Base-by-base conservation (phyloP, 1,139 yeast species). In the Scheffersomyces quercinus region DNA sequence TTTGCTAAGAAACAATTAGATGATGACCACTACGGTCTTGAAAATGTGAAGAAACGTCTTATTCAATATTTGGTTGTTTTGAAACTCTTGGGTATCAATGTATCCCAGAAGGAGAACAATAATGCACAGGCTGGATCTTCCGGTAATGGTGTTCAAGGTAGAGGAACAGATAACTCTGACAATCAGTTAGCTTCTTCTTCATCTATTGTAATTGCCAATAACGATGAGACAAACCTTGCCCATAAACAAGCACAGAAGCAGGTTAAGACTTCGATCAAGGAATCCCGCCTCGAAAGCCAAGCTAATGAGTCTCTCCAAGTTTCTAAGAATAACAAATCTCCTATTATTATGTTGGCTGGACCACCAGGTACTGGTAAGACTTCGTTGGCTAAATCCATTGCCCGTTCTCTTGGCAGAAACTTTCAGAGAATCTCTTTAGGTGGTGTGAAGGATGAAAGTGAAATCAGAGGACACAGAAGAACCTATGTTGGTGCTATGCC, bases 361-460 rank as follows among this genome's bases (percentile, higher is more conserved):
- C 97, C 97, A 8, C 97, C 97, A 0, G 97, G 97, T 38, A 96
- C 90, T 6, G 97, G 97, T 34, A 90, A 90, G 61, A 90, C 97
- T 0, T 88, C 96, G 3, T 73, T 90, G 47, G 97, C 96, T 3
- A 84, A 84, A 59, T 86, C 96, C 0, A 82, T 90, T 42, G 97
- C 97, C 2, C 73, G 77, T n/a, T 81, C 95, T 2, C 68, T 90
- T 49, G 87, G 87, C 3, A 75, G 97, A 44, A 81, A 83, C 52
- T 88, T 89, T 60, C 95, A 89, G 64, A 73, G 97, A 45, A 77
- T 90, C 34, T 86, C 96, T 2, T 78, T 90, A 6, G 97, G 97
- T 35, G 97, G 97, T 41, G 75, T 90, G 37, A 82, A 86, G 49
- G 97, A 90, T 58, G 96, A 89, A 60, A 87, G 95, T 13, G 97